Percentiles rank a stretch among this genome's conserved stretches.
Evolutionary conservation across 2,329 filamentous ascomycete genomes (phyloP).

Genomic region (Blastomyces parvus): DNA sequence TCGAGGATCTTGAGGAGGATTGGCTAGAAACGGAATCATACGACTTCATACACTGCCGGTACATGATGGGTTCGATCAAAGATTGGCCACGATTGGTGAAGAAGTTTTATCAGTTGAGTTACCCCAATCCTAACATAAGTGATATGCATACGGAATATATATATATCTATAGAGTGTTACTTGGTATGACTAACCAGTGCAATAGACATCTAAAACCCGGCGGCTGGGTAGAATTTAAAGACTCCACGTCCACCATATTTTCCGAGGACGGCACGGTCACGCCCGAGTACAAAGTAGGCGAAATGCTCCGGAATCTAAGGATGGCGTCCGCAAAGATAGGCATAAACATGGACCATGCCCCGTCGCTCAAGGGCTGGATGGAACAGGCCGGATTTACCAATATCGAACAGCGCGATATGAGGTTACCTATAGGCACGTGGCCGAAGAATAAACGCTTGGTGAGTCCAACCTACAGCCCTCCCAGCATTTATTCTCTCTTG

Average conservation of each 20-base stretch:
- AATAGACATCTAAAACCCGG: slow-evolving; percentile 14
- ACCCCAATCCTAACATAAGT: neutral
- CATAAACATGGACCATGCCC: slow-evolving; percentile 14
- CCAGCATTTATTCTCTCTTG: neutral
- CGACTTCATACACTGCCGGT: slow-evolving; percentile 47
- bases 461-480: neutral
- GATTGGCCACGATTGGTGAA: slow-evolving; percentile 44
- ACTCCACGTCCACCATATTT: slow-evolving; percentile 22
- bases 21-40: slow-evolving; percentile 47
- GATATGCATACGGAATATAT: neutral
- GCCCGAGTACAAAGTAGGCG: slow-evolving; percentile 15
- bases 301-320: slow-evolving; percentile 21
- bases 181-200: neutral
- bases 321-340: slow-evolving; percentile 19
- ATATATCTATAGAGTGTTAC: neutral
- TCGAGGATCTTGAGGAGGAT: slow-evolving; percentile 52
- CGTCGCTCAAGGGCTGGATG: slow-evolving; percentile 13
- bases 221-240: slow-evolving; percentile 32
- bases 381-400: slow-evolving; percentile 20
- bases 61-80: slow-evolving; percentile 44
- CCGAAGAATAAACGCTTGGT: slow-evolving; percentile 20
- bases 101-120: slow-evolving; percentile 35
- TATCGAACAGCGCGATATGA: slow-evolving; percentile 18
- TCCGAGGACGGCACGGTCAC: slow-evolving; percentile 25
- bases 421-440: slow-evolving; percentile 20